phyloP scores from a whole-genome alignment of 78 protist species.

The Polysphondylium violaceum region DNA sequence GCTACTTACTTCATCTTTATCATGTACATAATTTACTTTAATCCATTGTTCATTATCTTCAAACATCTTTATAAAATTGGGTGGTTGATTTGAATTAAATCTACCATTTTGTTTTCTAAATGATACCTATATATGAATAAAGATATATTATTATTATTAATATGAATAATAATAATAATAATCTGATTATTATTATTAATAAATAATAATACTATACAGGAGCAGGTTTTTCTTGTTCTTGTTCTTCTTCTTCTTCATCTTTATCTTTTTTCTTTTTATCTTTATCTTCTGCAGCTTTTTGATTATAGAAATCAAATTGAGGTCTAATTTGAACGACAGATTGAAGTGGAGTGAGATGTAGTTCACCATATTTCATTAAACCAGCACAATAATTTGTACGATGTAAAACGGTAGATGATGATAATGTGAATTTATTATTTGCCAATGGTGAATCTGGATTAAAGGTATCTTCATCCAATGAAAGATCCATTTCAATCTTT shows the following conservation, averaged over 20 bases:
- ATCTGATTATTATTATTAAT: neutral
- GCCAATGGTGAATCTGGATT: constrained; percentile 29
- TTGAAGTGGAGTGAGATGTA: constrained; percentile 73
- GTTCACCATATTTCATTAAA: constrained; percentile 35
- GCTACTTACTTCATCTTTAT: neutral
- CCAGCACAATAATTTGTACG: constrained; percentile 65
- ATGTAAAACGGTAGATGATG: constrained; percentile 66
- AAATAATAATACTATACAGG: neutral
- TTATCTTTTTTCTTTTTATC: constrained; percentile 14
- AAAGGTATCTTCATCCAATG: constrained; percentile 16
- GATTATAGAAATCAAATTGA: constrained; percentile 24
- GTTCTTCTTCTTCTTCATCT: constrained; percentile 21
- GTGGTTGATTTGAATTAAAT: constrained; percentile 13
- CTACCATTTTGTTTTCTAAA: constrained; percentile 53
- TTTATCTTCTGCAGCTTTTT: constrained; percentile 49
- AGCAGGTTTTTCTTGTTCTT: constrained; percentile 31
- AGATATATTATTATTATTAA: neutral
- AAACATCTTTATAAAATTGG: constrained; percentile 15
- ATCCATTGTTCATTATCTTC: constrained; percentile 74
- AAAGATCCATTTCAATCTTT: constrained; percentile 50
- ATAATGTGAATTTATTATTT: constrained; percentile 17
- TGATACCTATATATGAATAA: neutral
- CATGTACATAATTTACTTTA: constrained; percentile 34
- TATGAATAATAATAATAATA: neutral
- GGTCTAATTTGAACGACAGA: constrained; percentile 70